phyloP scores from a whole-genome alignment of 768 basidiomycete genomes.

The Termitomyces sp. region DNA sequence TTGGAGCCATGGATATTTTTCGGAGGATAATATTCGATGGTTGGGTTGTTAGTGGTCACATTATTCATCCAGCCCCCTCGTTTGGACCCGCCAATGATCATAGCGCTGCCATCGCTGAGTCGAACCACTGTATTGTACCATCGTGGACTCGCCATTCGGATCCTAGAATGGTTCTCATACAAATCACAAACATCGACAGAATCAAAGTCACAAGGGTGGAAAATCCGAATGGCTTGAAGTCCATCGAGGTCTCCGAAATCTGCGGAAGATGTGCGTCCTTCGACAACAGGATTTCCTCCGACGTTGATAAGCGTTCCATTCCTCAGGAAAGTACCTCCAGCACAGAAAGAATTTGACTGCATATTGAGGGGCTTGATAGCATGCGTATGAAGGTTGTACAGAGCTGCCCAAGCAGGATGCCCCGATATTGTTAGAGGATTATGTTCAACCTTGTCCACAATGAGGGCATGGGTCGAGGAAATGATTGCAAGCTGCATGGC shows the following conservation, averaged over 20 bases:
- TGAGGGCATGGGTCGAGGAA: conserved; percentile 62
- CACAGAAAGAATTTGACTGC: conserved; percentile 82
- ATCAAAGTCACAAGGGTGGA: conserved; percentile 56
- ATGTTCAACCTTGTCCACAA: conserved; percentile 84
- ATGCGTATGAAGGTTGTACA: conserved; percentile 66
- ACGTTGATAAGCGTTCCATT: conserved; percentile 78
- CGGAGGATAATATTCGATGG: conserved; percentile 77
- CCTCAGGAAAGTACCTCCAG: conserved; percentile 70
- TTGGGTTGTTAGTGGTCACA: conserved; percentile 73
- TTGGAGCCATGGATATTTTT: conserved; percentile 64
- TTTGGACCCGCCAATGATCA: conserved; percentile 77
- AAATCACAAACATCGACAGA: conserved; percentile 49
- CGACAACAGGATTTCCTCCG: conserved; percentile 77
- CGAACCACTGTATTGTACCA: conserved; percentile 78
- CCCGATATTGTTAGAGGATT: conserved; percentile 69
- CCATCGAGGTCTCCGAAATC: conserved; percentile 77
- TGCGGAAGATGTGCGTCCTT: conserved; percentile 52
- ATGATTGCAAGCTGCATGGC: conserved; percentile 75
- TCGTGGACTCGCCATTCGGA: conserved; percentile 72
- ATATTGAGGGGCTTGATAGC: conserved; percentile 55
- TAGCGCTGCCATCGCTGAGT: conserved; percentile 71
- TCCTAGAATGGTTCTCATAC: conserved; percentile 53
- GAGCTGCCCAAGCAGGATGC: conserved; percentile 77
- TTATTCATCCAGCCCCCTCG: conserved; percentile 89
- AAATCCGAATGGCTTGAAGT: conserved; percentile 65